Evolutionary conservation across 2,329 filamentous ascomycete species (phyloP).

Genomic region (Hypoxylon sp.): DNA sequence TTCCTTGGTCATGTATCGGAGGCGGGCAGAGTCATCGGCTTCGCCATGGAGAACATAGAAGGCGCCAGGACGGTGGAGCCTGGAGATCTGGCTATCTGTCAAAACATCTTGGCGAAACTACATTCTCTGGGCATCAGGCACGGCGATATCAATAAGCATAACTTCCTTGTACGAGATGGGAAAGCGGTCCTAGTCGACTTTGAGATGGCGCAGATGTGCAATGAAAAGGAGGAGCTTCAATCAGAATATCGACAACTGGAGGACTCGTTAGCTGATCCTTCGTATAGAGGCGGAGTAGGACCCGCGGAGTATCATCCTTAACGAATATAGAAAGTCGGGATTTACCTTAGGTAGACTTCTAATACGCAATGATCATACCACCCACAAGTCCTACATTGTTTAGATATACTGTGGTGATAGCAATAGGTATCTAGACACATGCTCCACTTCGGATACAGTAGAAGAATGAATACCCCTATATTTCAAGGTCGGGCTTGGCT

Average conservation of each 20-base stretch:
- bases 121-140: slow-evolving; percentile 55
- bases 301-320: not conserved
- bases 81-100: slow-evolving; percentile 51
- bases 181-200: slow-evolving; percentile 53
- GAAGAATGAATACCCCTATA: not conserved
- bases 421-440: too few relatives aligned
- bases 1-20: slow-evolving; percentile 53
- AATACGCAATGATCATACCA: too few relatives aligned
- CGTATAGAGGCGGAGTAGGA: not conserved
- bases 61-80: slow-evolving; percentile 45
- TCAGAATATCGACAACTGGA: not conserved
- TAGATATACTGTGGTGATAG: too few relatives aligned
- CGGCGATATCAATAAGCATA: slow-evolving; percentile 56
- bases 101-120: slow-evolving; percentile 47
- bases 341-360: too few relatives aligned
- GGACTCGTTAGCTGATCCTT: not conserved
- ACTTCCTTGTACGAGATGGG: slow-evolving; percentile 53
- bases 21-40: slow-evolving; percentile 51
- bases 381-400: too few relatives aligned
- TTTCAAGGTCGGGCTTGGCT: not conserved
- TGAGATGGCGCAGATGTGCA: slow-evolving; percentile 9
- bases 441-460: not conserved
- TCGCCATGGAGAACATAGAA: slow-evolving; percentile 51
- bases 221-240: not conserved
- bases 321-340: not conserved